Base-by-base conservation (phyloP, 331 rosid species). In the Pyracantha coccinea region DNA sequence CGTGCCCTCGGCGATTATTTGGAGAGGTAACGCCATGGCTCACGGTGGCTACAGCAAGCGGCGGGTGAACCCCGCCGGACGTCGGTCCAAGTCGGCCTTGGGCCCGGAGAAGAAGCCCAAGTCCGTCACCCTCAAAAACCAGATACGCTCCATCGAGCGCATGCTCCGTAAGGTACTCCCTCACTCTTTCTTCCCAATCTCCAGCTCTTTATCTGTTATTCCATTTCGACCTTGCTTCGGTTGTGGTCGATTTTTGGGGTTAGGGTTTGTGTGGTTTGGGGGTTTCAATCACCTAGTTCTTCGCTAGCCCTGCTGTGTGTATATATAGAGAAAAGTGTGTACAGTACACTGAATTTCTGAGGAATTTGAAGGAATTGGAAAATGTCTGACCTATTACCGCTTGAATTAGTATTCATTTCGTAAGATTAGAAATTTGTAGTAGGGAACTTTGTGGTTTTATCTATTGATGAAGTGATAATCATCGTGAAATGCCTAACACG, bases 1-100 rank as follows among this genome's bases (percentile, higher is more conserved):
- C 17, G 4, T 16, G 9, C 55, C 20, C 54, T 15, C 53, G 1
- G 35, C 75, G 62, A 52, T 45, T 76, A 63, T 71, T 58, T 20
- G 28, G 38, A 24, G 69, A 16, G 69, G 25, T 12, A 50, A 75
- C 6, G 24, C 82, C 78, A 92, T 95, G 99, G 96, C 97, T 78
- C 99, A 92, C 68, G 99, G 99, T 12, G 96, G 91, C 82, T 87
- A 86, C 70, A 87, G 82, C 83, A 95, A 95, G 81, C 97, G 99
- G 78, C 87, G 97, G 81, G 96, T 86, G 55, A 89, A 88, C 72
- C 84, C 93, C 9, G 73, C 97, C 1, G 75, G 79, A n/a, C 97
- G 97, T 33, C 91, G 97, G 67, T 89, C 97, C 28, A 90, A 90
- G 79, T 81, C 85, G 3, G 59, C 15, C 17, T 68, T 88, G 66